Base-by-base conservation (phyloP, 1,284 basidiomycete genomes). In the Ustilago cynodontis region DNA sequence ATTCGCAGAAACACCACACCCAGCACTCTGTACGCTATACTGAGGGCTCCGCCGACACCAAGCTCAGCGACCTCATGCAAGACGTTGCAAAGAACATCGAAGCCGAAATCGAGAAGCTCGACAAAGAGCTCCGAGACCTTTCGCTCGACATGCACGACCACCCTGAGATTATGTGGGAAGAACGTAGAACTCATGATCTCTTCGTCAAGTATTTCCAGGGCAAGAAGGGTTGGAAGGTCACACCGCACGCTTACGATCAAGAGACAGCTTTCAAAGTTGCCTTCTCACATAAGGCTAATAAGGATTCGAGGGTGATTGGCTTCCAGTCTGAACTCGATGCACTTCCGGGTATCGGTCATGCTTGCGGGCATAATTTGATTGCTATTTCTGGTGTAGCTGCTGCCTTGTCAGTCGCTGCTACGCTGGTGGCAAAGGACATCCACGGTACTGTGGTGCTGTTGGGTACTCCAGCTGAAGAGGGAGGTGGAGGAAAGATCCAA, bases 391-490 rank as follows among this genome's bases (percentile, higher is more conserved):
- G 93, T 28, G 90, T 93, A 24, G 93, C 91, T 13, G 89, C 92
- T 16, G 91, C 93, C 9, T 86, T 93, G 57, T 91, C 91, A 6
- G 87, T 93, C 59, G 92, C 91, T 80, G 88, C 89, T 31, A 91
- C 91, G 7, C 86, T 94, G 79, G 66, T 71, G 4, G 88, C 90
- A 65, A 89, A 91, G 78, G 86, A 91, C 77, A 88, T 93, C 41
- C 80, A 91, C 1, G 94, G 93, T 1, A 92, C 89, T 60, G 88
- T 95, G 16, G 87, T 94, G 51, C 88, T 95, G 31, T 88, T 95
- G 5, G 94, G 94, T 26, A 95, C 94, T 5, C 94, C 94, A 88
- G 94, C 92, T 16, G 94, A 95, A 86, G 94, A 95, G 86, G 88
- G 88, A 13, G 92, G 92, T 2, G 91, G 90, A 20, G 93, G 94